These are phyloP conservation scores for Pestalotiopsis sp. DNA, from an alignment of 2,329 filamentous ascomycete genomes.

Conservation along the genomic window DNA sequence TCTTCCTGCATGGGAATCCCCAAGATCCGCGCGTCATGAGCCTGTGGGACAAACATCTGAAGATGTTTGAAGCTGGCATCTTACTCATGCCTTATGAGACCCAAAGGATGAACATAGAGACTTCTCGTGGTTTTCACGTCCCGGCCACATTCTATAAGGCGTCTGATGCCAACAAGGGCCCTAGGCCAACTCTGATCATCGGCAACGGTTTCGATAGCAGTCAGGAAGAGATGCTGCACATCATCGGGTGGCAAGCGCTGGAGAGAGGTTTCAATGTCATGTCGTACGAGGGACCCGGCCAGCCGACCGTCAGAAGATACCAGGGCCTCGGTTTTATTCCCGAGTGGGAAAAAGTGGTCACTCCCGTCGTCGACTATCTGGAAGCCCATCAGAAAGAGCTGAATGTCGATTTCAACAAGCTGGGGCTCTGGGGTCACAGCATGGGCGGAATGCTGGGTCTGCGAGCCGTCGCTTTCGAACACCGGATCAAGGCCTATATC, in stretches of 20 bases:
- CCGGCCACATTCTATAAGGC: background rate
- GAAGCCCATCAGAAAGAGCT: background rate
- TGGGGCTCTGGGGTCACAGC: slow-evolving; percentile 43
- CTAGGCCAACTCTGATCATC: slow-evolving; percentile 40
- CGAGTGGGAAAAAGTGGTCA: slow-evolving; percentile 2
- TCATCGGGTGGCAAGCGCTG: slow-evolving; percentile 34
- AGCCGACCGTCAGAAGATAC: slow-evolving; percentile 40
- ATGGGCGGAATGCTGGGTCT: slow-evolving; percentile 43
- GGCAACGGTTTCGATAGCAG: slow-evolving; percentile 45
- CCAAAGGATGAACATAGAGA: background rate
- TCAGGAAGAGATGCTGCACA: slow-evolving; percentile 46
- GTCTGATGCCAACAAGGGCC: background rate
- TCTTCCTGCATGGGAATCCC: background rate
- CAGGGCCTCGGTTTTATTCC: slow-evolving; percentile 42
- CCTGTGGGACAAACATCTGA: background rate
- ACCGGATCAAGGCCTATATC: slow-evolving; percentile 40
- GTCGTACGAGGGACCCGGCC: slow-evolving; percentile 49
- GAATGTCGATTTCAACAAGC: slow-evolving; percentile 28
- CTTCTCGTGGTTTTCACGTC: background rate
- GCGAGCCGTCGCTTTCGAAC: slow-evolving; percentile 46
- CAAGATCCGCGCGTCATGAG: slow-evolving; percentile 17
- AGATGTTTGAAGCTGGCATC: background rate
- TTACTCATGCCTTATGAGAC: background rate
- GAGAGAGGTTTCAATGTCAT: slow-evolving; percentile 45
- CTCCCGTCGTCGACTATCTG: background rate